Evolutionary conservation across 176 grass and related monocot genomes (phyloP), one percentile per base, ranked within the genome.

Genomic region (Puya raimondii): DNA sequence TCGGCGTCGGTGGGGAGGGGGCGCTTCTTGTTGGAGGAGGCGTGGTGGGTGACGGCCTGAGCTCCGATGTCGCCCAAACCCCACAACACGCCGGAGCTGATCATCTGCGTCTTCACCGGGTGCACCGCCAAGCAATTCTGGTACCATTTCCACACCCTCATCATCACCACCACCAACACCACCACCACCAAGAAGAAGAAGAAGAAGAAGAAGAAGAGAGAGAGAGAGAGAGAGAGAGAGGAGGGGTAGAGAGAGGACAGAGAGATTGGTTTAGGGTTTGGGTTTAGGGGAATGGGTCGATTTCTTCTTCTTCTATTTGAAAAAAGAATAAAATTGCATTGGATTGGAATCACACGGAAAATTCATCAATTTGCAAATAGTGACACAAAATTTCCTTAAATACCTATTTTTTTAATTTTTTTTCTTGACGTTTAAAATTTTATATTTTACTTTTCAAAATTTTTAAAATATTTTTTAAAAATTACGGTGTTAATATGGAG

Each of bases 71-170:
- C 89, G 47, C 89, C 94, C 48, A 93, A 69, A 64, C 77, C 89
- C 89, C 87, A 97, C 70, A 97, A 85, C 77, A 97, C 59, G 66
- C 84, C 89, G 64, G 94, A 92, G 81, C 89, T 97, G 49, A 85
- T 81, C 53, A 92, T 80, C 82, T 97, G 94, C 48, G 94, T 97
- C 53, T 84, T 91, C 83, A 92, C 84, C 27, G 94, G 94, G 58
- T 97, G 80, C 49, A 88, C 47, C 16, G 86, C 51, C 79, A 97
- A 73, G 76, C 86, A 97, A 59, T 85, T 79, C 69, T 88, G 86
- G 84, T 97, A 97, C 84, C 84, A 92, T 66, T 85, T 82, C 94
- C 94, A 97, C 49, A 87, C 86, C 83, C 66, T 81, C 81, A 70
- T 76, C 88, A 97, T 87, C 76, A 70, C 76, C 64, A 72, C 63